A percentile compares a stretch with the other conserved stretches of the same genome.
These are phyloP conservation scores for Trichoderma koningii DNA, from an alignment of 2,329 filamentous ascomycete genomes.

Conservation along the genomic window DNA sequence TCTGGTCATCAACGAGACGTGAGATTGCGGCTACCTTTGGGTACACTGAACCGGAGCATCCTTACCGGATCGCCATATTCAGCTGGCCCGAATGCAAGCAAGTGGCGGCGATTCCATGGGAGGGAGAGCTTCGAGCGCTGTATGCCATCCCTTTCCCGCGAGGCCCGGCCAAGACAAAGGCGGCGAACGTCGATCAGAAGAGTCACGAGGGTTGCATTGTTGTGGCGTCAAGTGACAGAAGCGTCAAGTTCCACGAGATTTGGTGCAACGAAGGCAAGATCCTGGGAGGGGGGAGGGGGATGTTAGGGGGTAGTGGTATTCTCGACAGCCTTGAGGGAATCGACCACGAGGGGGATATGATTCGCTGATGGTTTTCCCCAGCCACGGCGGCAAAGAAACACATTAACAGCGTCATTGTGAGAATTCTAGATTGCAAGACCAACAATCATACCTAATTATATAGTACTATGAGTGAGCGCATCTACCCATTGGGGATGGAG, in stretches of 20 bases:
- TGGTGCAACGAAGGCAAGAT: slow-evolving; percentile 67
- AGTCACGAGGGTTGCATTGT: slow-evolving; percentile 67
- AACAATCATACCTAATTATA: slow-evolving; percentile 21
- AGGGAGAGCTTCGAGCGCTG: slow-evolving; percentile 74
- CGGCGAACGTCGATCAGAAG: slow-evolving; percentile 32
- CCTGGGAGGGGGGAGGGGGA: slow-evolving; percentile 55
- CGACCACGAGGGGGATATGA: slow-evolving; percentile 70
- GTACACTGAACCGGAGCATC: slow-evolving; percentile 87
- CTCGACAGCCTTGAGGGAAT: slow-evolving; percentile 80
- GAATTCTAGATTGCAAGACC: slow-evolving; percentile 22
- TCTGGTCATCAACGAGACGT: slow-evolving; percentile 82
- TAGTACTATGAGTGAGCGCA: not conserved
- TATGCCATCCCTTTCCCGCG: slow-evolving; percentile 85
- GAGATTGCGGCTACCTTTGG: slow-evolving; percentile 95
- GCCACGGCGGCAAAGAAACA: not conserved
- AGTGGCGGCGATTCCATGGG: slow-evolving; percentile 83
- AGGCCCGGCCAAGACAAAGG: slow-evolving; percentile 39
- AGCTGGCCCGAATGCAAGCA: slow-evolving; percentile 90
- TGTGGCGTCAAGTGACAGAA: slow-evolving; percentile 88
- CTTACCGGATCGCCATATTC: slow-evolving; percentile 87
- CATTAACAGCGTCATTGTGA: not conserved
- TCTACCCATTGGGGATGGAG: not conserved
- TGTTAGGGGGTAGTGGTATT: slow-evolving; percentile 81
- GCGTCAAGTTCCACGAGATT: slow-evolving; percentile 92
- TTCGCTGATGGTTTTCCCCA: slow-evolving; percentile 57